Evolutionary conservation across 306 rosid species (phyloP).

Genomic region (Aeschynomene evenia): DNA sequence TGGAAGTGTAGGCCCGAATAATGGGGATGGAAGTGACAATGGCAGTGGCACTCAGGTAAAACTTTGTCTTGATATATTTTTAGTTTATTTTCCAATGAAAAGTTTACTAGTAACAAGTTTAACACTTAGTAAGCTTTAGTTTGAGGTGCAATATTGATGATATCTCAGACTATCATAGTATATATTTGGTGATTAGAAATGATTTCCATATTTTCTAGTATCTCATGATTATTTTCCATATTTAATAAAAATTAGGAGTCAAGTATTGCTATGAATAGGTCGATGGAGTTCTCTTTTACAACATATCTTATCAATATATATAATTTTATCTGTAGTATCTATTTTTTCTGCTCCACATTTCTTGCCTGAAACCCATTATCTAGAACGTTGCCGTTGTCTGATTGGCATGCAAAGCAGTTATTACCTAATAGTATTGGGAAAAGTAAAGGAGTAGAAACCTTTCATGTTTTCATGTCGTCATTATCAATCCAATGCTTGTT

Average conservation of each 20-base stretch:
- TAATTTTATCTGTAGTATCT: too few species aligned
- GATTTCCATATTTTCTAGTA: neutral
- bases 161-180: neutral
- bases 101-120: neutral
- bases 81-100: neutral
- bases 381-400: slow-evolving; percentile 3
- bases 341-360: too few species aligned
- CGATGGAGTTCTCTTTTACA: neutral
- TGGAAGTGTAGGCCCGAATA: slow-evolving; percentile 62
- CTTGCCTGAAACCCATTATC: too few species aligned
- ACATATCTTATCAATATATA: neutral
- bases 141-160: neutral
- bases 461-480: neutral
- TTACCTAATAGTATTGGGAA: slow-evolving; percentile 15
- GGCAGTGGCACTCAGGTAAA: slow-evolving; percentile 94
- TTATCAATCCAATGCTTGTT: neutral
- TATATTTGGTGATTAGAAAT: neutral
- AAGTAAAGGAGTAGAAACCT: slow-evolving; percentile 3
- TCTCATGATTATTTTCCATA: neutral
- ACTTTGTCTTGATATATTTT: neutral
- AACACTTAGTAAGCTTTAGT: neutral
- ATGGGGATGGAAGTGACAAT: slow-evolving; percentile 69
- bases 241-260: neutral
- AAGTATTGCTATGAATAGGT: neutral
- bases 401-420: slow-evolving; percentile 14